A percentile compares a stretch with the other conserved stretches of the same genome.
phyloP scores from a whole-genome alignment of 164 flowering plant species.

The Sextonia rubra region DNA sequence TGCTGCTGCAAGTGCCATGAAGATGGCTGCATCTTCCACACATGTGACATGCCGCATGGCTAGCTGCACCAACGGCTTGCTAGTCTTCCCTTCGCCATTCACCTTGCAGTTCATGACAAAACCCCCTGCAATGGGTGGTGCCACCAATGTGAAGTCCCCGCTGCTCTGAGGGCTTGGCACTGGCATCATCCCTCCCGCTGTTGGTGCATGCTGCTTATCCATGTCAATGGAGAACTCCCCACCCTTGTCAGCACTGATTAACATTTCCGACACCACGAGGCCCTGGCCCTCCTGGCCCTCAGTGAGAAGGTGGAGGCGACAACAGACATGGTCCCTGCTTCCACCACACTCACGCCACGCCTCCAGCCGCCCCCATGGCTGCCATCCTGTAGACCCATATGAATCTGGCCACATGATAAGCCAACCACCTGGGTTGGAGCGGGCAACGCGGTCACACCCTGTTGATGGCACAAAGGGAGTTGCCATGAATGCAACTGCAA shows the following conservation, averaged over 20 bases:
- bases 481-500: constrained; percentile 92
- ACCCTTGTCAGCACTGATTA: constrained; percentile 71
- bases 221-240: constrained; percentile 82
- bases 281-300: constrained; percentile 52
- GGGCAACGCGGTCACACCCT: constrained; percentile 87
- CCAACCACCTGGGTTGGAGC: constrained; percentile 96
- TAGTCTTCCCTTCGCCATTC: constrained; percentile 73
- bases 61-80: constrained; percentile 77
- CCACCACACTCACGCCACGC: constrained; percentile 88
- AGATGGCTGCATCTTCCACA: constrained; percentile 89
- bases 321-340: constrained; percentile 56
- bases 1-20: constrained; percentile 94
- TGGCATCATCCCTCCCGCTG: constrained; percentile 37
- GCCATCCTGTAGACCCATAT: constrained; percentile 70
- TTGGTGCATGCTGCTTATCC: constrained; percentile 33
- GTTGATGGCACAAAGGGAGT: constrained; percentile 92
- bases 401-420: constrained; percentile 69
- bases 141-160: constrained; percentile 58
- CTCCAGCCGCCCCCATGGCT: constrained; percentile 94
- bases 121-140: constrained; percentile 45
- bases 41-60: constrained; percentile 83
- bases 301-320: constrained; percentile 61
- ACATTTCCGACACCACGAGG: constrained; percentile 63
- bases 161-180: constrained; percentile 82
- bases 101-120: constrained; percentile 88